These are phyloP conservation scores for Drosera capensis DNA, from an alignment of 148 eudicot genomes.

Conservation along the genomic window DNA sequence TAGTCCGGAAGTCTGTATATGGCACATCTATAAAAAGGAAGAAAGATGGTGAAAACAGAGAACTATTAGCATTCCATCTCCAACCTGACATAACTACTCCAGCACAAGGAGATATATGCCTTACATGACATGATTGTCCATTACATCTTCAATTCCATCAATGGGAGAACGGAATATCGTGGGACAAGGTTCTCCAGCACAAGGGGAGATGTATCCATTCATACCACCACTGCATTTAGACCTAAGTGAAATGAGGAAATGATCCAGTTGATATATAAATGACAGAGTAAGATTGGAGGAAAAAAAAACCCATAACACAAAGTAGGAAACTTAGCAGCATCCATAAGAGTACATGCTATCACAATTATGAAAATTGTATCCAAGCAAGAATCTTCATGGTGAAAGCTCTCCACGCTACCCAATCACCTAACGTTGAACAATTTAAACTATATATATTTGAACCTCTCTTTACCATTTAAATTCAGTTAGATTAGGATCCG, in stretches of 20 bases:
- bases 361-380: too few relatives aligned
- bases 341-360: too few relatives aligned
- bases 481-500: too few relatives aligned
- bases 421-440: too few relatives aligned
- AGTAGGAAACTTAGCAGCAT: too few relatives aligned
- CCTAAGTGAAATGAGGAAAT: constrained; percentile 29
- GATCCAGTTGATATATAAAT: neutral
- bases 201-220: constrained; percentile 88
- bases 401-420: too few relatives aligned
- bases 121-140: constrained; percentile 89
- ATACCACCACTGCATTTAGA: constrained; percentile 81
- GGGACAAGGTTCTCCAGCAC: constrained; percentile 92
- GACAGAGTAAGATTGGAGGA: too few relatives aligned
- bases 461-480: too few relatives aligned
- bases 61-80: neutral
- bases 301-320: neutral
- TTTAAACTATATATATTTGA: too few relatives aligned
- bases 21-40: constrained; percentile 52
- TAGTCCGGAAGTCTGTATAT: constrained; percentile 78
- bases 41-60: neutral
- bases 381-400: too few relatives aligned
- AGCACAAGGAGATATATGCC: constrained; percentile 6
- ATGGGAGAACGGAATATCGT: constrained; percentile 84
- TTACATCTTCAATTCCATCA: constrained; percentile 62
- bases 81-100: constrained; percentile 1